These are phyloP conservation scores for Lachancea kluyveri DNA, from an alignment of 805 yeast genomes.

Conservation along the genomic window DNA sequence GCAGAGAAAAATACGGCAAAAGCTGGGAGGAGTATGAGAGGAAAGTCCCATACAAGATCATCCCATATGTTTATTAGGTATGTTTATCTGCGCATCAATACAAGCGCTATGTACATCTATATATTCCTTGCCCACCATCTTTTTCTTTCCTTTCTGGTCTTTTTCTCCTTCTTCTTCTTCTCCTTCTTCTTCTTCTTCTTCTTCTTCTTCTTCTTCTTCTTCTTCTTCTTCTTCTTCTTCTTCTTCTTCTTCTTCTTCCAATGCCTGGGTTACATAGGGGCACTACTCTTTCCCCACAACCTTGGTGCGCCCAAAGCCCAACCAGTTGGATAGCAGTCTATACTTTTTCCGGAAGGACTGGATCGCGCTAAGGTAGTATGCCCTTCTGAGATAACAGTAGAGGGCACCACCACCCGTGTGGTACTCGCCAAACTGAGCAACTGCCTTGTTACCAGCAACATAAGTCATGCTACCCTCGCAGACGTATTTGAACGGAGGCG, in stretches of 20 bases:
- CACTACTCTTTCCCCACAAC: too few species aligned
- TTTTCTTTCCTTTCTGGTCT: background rate
- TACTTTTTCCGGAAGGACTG: constrained; percentile 82
- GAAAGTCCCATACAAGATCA: constrained; percentile 79
- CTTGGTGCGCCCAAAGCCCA: too few species aligned
- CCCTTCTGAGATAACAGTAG: constrained; percentile 90
- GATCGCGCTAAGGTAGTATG: constrained; percentile 85
- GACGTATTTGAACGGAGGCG: constrained; percentile 65
- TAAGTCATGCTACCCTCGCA: constrained; percentile 93
- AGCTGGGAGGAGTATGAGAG: constrained; percentile 80
- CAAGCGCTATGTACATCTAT: too few species aligned
- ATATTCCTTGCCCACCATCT: background rate
- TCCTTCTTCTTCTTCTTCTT: too few species aligned
- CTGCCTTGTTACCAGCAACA: constrained; percentile 89
- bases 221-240: too few species aligned
- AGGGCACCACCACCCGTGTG: constrained; percentile 82
- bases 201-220: too few species aligned
- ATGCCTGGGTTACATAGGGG: too few species aligned
- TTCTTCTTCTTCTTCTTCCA: too few species aligned
- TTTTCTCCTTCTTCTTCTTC: too few species aligned
- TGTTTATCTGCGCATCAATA: constrained; percentile 4
- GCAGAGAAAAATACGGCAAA: constrained; percentile 77
- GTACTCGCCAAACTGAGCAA: constrained; percentile 89
- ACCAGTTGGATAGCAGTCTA: constrained; percentile 83
- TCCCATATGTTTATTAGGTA: constrained; percentile 66